Percentiles rank a stretch among this genome's conserved stretches.
Conservation (phyloP, 2,329 filamentous ascomycete genomes). For the Pezicula carpinea region DNA sequence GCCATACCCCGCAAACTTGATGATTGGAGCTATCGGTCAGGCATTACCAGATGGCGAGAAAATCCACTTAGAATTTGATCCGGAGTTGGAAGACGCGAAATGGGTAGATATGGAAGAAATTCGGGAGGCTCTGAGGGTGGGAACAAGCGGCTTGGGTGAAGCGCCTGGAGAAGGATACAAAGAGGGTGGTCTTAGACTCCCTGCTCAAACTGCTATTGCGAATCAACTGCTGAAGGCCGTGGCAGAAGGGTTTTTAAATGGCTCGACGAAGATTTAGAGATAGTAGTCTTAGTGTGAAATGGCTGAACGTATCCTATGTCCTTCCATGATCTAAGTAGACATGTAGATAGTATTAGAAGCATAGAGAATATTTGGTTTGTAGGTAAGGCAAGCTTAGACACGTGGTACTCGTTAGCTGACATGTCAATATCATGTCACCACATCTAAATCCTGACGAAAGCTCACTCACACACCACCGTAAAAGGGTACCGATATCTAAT, state of each 20-base stretch:
- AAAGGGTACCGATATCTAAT: too few relatives aligned
- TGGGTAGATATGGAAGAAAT: conserved; percentile 87
- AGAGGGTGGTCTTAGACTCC: conserved; percentile 73
- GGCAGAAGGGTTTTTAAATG: conserved; percentile 62
- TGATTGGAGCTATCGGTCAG: conserved; percentile 87
- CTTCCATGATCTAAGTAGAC: background rate
- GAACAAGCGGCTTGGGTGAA: conserved; percentile 64
- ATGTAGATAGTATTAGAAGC: conserved; percentile 1
- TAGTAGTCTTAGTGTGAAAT: background rate
- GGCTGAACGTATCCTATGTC: background rate
- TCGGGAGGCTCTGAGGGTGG: conserved; percentile 63
- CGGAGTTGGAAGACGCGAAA: conserved; percentile 82
- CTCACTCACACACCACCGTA: too few relatives aligned
- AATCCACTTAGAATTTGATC: conserved; percentile 81
- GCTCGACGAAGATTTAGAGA: conserved; percentile 23
- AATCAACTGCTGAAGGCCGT: conserved; percentile 82
- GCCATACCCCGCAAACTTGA: conserved; percentile 80
- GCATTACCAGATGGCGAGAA: conserved; percentile 74
- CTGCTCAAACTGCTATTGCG: conserved; percentile 85
- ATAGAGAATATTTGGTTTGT: too few relatives aligned
- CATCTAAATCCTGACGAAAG: too few relatives aligned
- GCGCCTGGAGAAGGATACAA: conserved; percentile 61
- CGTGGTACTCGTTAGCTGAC: too few relatives aligned
- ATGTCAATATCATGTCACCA: too few relatives aligned
- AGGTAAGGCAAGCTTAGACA: too few relatives aligned